Percentiles rank a stretch among this genome's conserved stretches.
Conservation (phyloP, 2,329 filamentous ascomycete genomes). For the Claviceps sorghi region DNA sequence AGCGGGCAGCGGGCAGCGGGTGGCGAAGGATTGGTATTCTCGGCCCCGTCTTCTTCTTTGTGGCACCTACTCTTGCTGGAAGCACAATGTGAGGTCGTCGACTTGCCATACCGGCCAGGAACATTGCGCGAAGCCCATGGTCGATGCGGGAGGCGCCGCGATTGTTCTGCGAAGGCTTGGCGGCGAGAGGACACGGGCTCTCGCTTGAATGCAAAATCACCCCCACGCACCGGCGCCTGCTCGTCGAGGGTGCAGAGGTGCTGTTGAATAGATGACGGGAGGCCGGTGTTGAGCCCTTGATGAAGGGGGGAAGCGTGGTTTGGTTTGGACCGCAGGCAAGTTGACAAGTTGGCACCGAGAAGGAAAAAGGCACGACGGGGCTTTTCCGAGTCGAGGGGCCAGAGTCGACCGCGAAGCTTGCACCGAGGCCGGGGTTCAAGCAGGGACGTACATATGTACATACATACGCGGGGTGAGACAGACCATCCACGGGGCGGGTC, state of each 20-base stretch:
- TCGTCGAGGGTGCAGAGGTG: conserved; percentile 1
- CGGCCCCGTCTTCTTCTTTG: neutral
- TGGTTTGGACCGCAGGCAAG: neutral
- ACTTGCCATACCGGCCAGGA: conserved; percentile 45
- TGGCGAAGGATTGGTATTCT: no score
- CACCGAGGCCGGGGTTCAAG: no score
- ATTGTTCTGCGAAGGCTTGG: conserved; percentile 3
- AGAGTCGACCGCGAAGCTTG: no score
- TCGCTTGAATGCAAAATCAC: neutral
- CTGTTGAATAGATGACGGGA: neutral
- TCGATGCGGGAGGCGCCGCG: conserved; percentile 4
- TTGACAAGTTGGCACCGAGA: neutral
- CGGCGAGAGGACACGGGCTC: neutral
- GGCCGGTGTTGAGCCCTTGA: neutral
- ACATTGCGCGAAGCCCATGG: conserved; percentile 39
- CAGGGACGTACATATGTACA: no score
- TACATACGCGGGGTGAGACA: no score
- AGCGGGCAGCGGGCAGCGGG: neutral
- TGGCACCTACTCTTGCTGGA: conserved; percentile 49
- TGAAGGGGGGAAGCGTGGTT: neutral
- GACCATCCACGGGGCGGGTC: no score
- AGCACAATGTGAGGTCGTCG: conserved; percentile 50
- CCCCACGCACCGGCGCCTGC: conserved; percentile 1
- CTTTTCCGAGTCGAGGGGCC: no score
- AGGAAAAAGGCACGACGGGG: neutral